Base-by-base conservation (phyloP, 164 flowering plant genomes). In the Dillenia turbinata region DNA sequence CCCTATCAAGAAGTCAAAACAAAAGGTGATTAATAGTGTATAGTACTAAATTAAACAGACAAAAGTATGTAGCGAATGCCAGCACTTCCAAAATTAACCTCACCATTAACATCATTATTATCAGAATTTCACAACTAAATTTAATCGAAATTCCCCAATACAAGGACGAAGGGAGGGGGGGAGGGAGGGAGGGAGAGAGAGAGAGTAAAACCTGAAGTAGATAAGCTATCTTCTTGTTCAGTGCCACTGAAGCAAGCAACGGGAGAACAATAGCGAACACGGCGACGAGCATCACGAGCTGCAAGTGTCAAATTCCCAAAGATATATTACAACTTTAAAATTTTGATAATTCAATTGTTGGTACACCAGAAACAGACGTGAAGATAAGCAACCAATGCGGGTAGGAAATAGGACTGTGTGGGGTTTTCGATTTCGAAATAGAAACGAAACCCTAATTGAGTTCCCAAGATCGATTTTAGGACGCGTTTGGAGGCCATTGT, bases 171-270 rank as follows among this genome's bases (percentile, higher is more conserved):
- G 33, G 4, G 33, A 5, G 40, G 5, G 40, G n/a, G n/a, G n/a
- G 40, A 5, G 33, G 4, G 33, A 5, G 33, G 4, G 33, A 5
- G 40, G 5, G 40, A 33, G 40, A 33, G 7, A 33, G 40, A 33
- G 40, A 33, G 40, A 33, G 40, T 33, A 33, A 5, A 4, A 77
- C 87, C 85, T 66, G 88, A 72, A 15, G 68, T 12, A 55, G 77
- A 79, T 12, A 71, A 61, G 43, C 65, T 64, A 40, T 74, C 82
- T 15, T 78, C 85, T 57, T 73, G 78, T 40, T 82, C 77, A n/a
- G 78, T 73, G 52, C 71, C 53, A 52, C 74, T 66, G 9, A 84
- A 69, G 68, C 80, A 71, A 14, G 73, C 63, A 16, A 83, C 24
- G n/a, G 74, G 74, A 14, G 66, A 58, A 59, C 12, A 54, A 44